These are phyloP conservation scores for Balamuthia mandrillaris DNA, from an alignment of 208 protist genomes.

Conservation along the genomic window DNA sequence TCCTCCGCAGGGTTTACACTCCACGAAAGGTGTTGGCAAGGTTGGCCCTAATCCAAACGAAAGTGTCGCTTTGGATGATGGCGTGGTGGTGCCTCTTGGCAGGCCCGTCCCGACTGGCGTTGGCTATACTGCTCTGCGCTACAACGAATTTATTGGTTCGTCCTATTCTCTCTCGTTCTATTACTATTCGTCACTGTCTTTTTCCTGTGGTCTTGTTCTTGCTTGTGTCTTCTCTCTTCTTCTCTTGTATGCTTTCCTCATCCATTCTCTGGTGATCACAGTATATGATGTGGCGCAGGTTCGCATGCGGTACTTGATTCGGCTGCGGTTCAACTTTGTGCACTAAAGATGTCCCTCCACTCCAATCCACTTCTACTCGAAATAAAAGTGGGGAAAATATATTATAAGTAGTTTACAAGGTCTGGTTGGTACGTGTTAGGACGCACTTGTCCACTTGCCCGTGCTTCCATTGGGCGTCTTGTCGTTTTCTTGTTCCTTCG, in stretches of 20 bases:
- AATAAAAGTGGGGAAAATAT: too few relatives aligned
- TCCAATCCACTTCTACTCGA: too few relatives aligned
- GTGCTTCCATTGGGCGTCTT: too few relatives aligned
- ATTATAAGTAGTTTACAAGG: too few relatives aligned
- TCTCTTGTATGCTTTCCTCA: neutral
- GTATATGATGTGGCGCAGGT: slow-evolving; percentile 52
- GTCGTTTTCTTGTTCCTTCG: too few relatives aligned
- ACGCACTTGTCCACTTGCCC: too few relatives aligned
- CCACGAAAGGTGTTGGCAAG: slow-evolving; percentile 6
- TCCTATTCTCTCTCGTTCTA: slow-evolving; percentile 23
- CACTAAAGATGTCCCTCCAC: too few relatives aligned
- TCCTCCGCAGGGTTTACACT: neutral
- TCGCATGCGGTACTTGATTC: slow-evolving; percentile 16
- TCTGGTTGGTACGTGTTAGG: too few relatives aligned
- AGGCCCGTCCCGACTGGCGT: neutral
- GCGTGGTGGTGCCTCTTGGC: slow-evolving; percentile 17
- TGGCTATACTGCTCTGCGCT: neutral
- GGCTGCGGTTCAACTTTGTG: slow-evolving; percentile 30
- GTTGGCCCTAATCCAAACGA: slow-evolving; percentile 1
- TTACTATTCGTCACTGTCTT: too few relatives aligned
- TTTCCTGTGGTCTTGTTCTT: slow-evolving; percentile 40
- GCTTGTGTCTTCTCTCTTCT: neutral
- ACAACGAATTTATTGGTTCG: slow-evolving; percentile 43
- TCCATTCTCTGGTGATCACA: slow-evolving; percentile 17
- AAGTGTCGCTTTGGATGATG: neutral